phyloP scores from a whole-genome alignment of 1,139 yeast genomes.

The Suhomyces yuchorum region DNA sequence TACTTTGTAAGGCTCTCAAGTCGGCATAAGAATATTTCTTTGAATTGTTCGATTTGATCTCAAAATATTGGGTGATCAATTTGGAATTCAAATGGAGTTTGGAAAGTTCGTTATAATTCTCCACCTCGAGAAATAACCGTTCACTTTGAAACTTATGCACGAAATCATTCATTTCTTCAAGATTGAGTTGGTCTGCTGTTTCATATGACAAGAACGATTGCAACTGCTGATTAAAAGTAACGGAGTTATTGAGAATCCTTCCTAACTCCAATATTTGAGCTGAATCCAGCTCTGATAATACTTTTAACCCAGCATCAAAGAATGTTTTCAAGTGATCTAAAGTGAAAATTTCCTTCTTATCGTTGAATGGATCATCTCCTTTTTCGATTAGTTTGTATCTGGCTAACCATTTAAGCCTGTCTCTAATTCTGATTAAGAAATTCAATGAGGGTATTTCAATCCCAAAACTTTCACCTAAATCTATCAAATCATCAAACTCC shows the following conservation, averaged over 20 bases:
- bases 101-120: conserved; percentile 31
- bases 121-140: conserved; percentile 30
- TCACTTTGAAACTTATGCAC: conserved; percentile 30
- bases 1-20: conserved; percentile 26
- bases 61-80: conserved; percentile 25
- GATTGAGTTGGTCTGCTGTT: conserved; percentile 29
- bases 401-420: conserved; percentile 53
- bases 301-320: conserved; percentile 42
- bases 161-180: conserved; percentile 24
- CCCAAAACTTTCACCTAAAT: conserved; percentile 62
- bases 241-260: conserved; percentile 33
- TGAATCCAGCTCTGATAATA: conserved; percentile 33
- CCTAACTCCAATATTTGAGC: conserved; percentile 21
- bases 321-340: conserved; percentile 40
- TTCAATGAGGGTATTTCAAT: conserved; percentile 54
- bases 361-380: conserved; percentile 47
- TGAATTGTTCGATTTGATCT: conserved; percentile 13
- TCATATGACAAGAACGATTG: conserved; percentile 28
- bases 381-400: conserved; percentile 34
- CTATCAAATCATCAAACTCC: conserved; percentile 51
- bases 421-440: conserved; percentile 50
- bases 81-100: conserved; percentile 29
- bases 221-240: conserved; percentile 32
- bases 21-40: conserved; percentile 25
- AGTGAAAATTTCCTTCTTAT: conserved; percentile 39